Base-by-base conservation (phyloP, 2,329 filamentous ascomycete genomes). In the Fusarium chuoi region DNA sequence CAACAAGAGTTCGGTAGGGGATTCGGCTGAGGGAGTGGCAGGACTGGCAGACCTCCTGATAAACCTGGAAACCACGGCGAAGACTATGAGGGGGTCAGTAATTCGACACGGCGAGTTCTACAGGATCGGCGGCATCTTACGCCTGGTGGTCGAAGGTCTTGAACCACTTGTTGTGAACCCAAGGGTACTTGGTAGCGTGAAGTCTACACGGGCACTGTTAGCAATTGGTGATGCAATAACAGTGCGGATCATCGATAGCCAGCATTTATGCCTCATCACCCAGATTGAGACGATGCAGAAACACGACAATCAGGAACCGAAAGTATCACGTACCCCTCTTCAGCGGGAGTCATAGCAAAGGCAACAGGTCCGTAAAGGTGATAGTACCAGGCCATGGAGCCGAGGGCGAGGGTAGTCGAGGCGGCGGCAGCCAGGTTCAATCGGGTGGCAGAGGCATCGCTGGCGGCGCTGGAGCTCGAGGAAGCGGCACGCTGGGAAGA, bases 41-140 rank as follows among this genome's bases (percentile, higher is more conserved):
- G 79, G 94, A 94, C 72, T 95, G 91, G 90, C 96, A 99, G 81
- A 99, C 96, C 87, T 99, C 96, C 79, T 93, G 94, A 90, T 99
- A 99, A 83, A 99, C 96, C 87, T 98, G 95, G 91, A 98, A 99
- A 86, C 96, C 96, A 88, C 96, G 95, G 85, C 96, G 96, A 78
- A 99, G 95, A 80, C 95, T 98, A 77, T 33, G 18, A 56, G 46
- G 24, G 71, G 54, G 63, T 77, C 58, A 79, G 70, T 44, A 70
- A 66, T 64, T 69, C 61, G 49, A 41, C 54, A 63, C 45, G 20
- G 44, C 18, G 58, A 54, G 45, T 62, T 54, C 48, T 70, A 45
- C n/a, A 49, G 39, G 41, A 45, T 57, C 58, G 55, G 52, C 38
- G 62, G 71, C 67, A 36, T 87, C 94, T 92, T 92, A 98, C 94